Percentiles rank a stretch among this genome's conserved stretches.
Conservation (phyloP, 306 rosid genomes). For the Sicyos baderoa region DNA sequence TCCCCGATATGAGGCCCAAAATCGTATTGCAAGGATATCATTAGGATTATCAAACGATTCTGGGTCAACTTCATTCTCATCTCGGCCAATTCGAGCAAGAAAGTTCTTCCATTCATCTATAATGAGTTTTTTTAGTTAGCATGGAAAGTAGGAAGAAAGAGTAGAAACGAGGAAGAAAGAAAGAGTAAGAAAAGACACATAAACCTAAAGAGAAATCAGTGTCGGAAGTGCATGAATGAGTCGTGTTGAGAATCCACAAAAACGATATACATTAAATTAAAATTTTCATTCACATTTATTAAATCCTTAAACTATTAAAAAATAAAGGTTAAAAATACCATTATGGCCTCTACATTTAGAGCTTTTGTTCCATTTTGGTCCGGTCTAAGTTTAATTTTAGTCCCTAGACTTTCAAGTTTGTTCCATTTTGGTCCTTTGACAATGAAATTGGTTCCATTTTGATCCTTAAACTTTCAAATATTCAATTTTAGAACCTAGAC, state of each 20-base stretch:
- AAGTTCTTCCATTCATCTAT: conserved; percentile 95
- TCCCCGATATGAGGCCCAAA: conserved; percentile 96
- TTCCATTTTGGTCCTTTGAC: too few species aligned
- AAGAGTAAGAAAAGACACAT: background rate
- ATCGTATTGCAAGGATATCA: conserved; percentile 81
- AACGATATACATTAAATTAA: background rate
- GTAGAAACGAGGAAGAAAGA: background rate
- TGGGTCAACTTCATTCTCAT: conserved; percentile 51
- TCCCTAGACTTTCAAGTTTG: too few species aligned
- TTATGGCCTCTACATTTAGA: too few species aligned
- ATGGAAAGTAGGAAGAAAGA: background rate
- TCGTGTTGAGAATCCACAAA: background rate
- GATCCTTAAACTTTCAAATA: too few species aligned
- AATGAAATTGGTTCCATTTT: too few species aligned
- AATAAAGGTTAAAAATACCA: background rate
- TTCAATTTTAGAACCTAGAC: too few species aligned
- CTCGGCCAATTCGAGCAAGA: conserved; percentile 77
- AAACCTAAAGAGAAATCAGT: background rate
- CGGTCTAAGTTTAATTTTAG: too few species aligned
- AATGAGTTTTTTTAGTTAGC: conserved; percentile 5
- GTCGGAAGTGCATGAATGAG: background rate
- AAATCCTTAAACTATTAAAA: background rate
- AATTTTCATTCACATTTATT: background rate
- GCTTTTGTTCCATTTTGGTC: too few species aligned
- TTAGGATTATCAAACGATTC: conserved; percentile 47